These are phyloP conservation scores for Apiospora rasikravindrae DNA, from an alignment of 2,329 filamentous ascomycete species.

Conservation along the genomic window DNA sequence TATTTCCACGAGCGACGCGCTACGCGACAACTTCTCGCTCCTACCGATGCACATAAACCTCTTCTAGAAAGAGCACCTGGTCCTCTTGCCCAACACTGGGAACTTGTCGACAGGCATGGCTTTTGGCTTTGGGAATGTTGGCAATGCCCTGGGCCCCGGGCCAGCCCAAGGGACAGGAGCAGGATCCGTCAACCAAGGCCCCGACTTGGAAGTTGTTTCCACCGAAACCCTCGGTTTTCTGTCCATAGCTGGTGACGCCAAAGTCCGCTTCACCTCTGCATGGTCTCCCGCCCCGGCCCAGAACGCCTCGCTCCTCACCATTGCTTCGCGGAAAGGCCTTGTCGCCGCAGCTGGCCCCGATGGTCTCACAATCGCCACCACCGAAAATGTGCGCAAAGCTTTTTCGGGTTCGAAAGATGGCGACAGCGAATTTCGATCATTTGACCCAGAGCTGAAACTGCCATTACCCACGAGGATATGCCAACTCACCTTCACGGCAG, in stretches of 20 bases:
- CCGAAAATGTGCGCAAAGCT: constrained; percentile 77
- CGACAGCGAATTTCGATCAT: constrained; percentile 70
- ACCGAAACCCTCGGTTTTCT: constrained; percentile 89
- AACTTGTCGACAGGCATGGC: constrained; percentile 22
- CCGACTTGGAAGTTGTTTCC: constrained; percentile 76
- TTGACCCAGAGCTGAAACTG: constrained; percentile 76
- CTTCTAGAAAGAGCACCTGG: constrained; percentile 16
- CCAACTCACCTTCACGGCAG: constrained; percentile 89
- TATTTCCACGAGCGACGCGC: neutral
- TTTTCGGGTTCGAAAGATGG: constrained; percentile 66
- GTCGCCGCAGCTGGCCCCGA: constrained; percentile 88
- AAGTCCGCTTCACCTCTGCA: constrained; percentile 77
- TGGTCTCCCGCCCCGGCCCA: constrained; percentile 80
- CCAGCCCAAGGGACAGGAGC: constrained; percentile 18
- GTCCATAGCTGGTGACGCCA: constrained; percentile 78
- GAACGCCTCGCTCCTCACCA: constrained; percentile 81
- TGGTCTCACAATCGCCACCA: constrained; percentile 75
- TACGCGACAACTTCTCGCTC: neutral
- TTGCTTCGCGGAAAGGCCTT: constrained; percentile 80
- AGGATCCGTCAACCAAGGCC: constrained; percentile 53
- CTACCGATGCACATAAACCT: constrained; percentile 4
- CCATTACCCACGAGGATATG: constrained; percentile 77
- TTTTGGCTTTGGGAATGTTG: constrained; percentile 30
- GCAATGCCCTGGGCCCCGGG: constrained; percentile 36
- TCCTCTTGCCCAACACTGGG: constrained; percentile 13